phyloP scores from a whole-genome alignment of 2,329 filamentous ascomycete genomes.

The Fonsecaea pugnacius region DNA sequence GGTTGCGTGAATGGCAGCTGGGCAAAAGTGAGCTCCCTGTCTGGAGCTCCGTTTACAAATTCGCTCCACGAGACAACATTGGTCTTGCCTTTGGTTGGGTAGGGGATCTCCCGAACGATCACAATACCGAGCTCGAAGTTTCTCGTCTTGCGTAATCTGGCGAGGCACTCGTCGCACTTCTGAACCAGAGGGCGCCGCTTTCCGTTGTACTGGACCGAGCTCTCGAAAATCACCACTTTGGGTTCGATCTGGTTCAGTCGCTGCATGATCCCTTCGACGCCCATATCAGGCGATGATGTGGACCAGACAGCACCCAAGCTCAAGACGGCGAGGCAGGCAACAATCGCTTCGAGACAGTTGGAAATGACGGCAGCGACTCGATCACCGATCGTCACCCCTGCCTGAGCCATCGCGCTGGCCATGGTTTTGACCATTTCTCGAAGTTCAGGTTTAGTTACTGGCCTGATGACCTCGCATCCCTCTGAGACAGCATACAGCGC shows the following conservation, averaged over 20 bases:
- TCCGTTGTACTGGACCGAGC: slow-evolving; percentile 76
- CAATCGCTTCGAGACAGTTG: slow-evolving; percentile 73
- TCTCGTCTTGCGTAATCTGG: slow-evolving; percentile 66
- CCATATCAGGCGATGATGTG: slow-evolving; percentile 80
- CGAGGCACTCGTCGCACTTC: slow-evolving; percentile 63
- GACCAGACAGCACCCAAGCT: slow-evolving; percentile 76
- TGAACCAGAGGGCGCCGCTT: slow-evolving; percentile 70
- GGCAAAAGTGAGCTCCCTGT: slow-evolving; percentile 46
- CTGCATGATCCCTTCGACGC: slow-evolving; percentile 75
- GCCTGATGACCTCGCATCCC: slow-evolving; percentile 37
- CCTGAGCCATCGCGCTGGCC: slow-evolving; percentile 66
- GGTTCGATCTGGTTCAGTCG: slow-evolving; percentile 73
- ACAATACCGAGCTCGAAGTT: slow-evolving; percentile 45
- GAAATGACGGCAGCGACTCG: slow-evolving; percentile 73
- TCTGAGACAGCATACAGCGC: slow-evolving; percentile 68
- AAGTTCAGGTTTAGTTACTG: slow-evolving; percentile 70
- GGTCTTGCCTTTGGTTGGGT: no score
- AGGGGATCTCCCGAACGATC: background rate
- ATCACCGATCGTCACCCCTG: slow-evolving; percentile 71
- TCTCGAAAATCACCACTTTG: slow-evolving; percentile 78
- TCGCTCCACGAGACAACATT: background rate
- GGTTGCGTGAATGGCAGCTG: slow-evolving; percentile 72
- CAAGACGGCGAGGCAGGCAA: slow-evolving; percentile 69
- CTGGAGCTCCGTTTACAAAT: slow-evolving; percentile 42
- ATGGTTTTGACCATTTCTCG: slow-evolving; percentile 61